Evolutionary conservation across 805 yeast genomes (phyloP), one percentile per base, ranked within the genome.

Genomic region (Saccharomycopsis selenospora): DNA sequence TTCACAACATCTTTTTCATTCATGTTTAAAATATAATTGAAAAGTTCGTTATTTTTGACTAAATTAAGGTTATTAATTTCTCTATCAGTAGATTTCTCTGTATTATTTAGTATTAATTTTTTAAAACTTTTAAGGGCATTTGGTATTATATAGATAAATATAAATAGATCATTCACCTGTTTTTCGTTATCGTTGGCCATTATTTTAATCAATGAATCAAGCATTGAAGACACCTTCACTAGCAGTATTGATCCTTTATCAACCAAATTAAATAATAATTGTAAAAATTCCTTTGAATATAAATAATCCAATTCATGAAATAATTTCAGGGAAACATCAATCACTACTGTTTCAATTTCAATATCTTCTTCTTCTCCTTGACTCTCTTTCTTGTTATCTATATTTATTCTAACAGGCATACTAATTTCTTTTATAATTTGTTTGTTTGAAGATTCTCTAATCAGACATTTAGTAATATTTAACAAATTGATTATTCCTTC

Each of bases 61-160:
- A 47, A 29, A 27, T 52, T 25, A 30, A 10, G 14, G 20, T 26
- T 40, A 25, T 10, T 44, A 46, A 11, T 18, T 7, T 23, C 18
- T 36, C 10, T 40, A n/a, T 24, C n/a, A 40, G 10, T 26, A 11
- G 14, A 20, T 23, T 11, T 11, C 10, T 4, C 17, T 25, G 11
- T 14, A 4, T 0, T 61, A 54, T 0, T 48, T 44, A 46, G 57
- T 47, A 74, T 52, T 6, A 62, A 55, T 4, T 55, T 47, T 48
- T 57, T 60, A 28, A 72, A 57, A 57, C 68, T 62, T 28, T 55
- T 55, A 46, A 69, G 66, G 2, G 70, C 61, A 2, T 63, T 62
- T 1, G 79, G 74, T 3, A 68, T 65, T 26, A 73, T 60, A 28
- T 66, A 64, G 56, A 75, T 25, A 26, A 40, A 46, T 10, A 52